Evolutionary conservation across 108 stramenopile genomes (phyloP), one percentile per base, ranked within the genome.

Genomic region (Mayamaea pseudoterrestris): DNA sequence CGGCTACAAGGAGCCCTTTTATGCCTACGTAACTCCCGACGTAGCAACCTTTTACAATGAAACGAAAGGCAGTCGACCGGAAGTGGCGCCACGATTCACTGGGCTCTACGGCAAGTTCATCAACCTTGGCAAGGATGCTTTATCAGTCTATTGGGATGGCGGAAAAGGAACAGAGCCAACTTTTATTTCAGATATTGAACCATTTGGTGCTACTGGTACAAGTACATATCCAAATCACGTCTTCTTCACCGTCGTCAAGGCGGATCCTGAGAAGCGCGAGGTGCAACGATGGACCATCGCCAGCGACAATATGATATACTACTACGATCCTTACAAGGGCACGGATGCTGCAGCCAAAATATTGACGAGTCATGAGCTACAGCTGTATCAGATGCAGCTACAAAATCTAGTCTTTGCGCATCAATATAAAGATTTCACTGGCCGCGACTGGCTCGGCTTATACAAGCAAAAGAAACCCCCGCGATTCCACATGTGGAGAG

Each of bases 321-420:
- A 49, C 21, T 80, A 85, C 41, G 79, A 81, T 66, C 77, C 73
- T 3, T 66, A 68, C 42, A 48, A 45, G 3, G 58, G 61, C 23
- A 55, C 61, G 26, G 50, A 69, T 29, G 66, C 61, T 20, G 73
- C 76, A 3, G 36, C 63, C 27, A 30, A 49, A 14, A 63, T 58
- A 23, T 40, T 80, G 28, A 52, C 55, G 29, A 31, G 20, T 5
- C 39, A 65, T 34, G 30, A 68, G 1, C 41, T 48, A 0, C 60
- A 65, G 12, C 47, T 60, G 6, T 78, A 71, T 48, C 53, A 61
- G 26, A 7, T 56, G 16, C 80, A 87, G 44, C 41, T 29, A 18
- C 30, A 65, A 43, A 83, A 63, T 60, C 63, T 73, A 2, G 25
- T 36, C 5, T 76, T 69, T 44, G 48, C 52, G 12, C 30, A 68